Percentiles rank a stretch among this genome's conserved stretches.
These are phyloP conservation scores for Grosmannia clavigera DNA, from an alignment of 2,329 filamentous ascomycete genomes.

Conservation along the genomic window DNA sequence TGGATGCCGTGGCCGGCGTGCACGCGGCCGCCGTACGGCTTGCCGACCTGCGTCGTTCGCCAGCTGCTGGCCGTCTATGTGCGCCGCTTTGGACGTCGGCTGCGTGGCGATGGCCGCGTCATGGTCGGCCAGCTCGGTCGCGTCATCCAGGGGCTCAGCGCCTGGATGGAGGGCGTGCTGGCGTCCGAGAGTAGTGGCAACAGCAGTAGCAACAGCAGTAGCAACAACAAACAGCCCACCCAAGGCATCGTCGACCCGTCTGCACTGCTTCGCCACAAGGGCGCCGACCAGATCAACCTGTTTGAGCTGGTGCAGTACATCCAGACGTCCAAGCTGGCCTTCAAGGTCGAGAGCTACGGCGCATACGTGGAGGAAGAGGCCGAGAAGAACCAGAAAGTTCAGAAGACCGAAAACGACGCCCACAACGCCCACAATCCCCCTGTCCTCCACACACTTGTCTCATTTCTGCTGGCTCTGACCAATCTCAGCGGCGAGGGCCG, in stretches of 20 bases:
- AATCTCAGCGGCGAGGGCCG: slow-evolving; percentile 66
- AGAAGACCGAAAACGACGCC: slow-evolving; percentile 14
- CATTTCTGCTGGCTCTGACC: slow-evolving; percentile 68
- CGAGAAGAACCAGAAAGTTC: slow-evolving; percentile 14
- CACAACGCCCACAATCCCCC: slow-evolving; percentile 35
- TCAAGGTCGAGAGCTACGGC: slow-evolving; percentile 87
- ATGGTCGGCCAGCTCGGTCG: slow-evolving; percentile 82
- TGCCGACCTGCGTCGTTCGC: slow-evolving; percentile 54
- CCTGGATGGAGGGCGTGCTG: slow-evolving; percentile 49
- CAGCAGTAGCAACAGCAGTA: not conserved
- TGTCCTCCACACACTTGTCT: slow-evolving; percentile 41
- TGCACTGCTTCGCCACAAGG: slow-evolving; percentile 66
- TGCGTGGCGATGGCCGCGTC: slow-evolving; percentile 83
- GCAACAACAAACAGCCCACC: not conserved
- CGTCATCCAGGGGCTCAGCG: slow-evolving; percentile 65
- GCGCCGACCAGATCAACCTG: slow-evolving; percentile 89
- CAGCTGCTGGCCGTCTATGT: slow-evolving; percentile 72
- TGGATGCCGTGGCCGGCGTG: slow-evolving; percentile 84
- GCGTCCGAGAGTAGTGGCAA: slow-evolving; percentile 21
- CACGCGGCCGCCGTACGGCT: slow-evolving; percentile 69
- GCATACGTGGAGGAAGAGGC: slow-evolving; percentile 42
- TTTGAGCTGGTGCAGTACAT: slow-evolving; percentile 81
- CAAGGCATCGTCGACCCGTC: slow-evolving; percentile 55
- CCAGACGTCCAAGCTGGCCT: slow-evolving; percentile 80
- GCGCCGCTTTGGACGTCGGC: slow-evolving; percentile 71